Conservation (phyloP, 768 basidiomycete species). For the Agrocybe praecox region DNA sequence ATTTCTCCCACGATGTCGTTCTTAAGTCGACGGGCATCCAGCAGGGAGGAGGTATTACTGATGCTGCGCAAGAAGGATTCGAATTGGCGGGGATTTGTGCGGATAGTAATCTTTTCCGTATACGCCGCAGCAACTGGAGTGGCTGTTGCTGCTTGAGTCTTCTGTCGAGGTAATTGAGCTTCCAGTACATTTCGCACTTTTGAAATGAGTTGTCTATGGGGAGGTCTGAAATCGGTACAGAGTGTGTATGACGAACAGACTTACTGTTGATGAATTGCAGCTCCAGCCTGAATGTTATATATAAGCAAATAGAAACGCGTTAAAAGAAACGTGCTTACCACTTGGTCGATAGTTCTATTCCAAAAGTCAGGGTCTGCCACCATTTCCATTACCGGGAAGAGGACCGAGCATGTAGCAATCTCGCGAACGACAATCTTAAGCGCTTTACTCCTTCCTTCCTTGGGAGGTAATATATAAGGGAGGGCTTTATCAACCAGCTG, state of each 20-base stretch:
- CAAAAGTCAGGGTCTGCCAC: constrained; percentile 95
- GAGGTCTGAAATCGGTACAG: constrained; percentile 1
- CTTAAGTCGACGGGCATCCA: constrained; percentile 89
- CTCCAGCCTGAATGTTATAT: constrained; percentile 41
- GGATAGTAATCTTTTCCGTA: constrained; percentile 78
- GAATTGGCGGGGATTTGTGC: constrained; percentile 81
- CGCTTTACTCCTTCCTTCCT: constrained; percentile 70
- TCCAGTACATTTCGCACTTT: constrained; percentile 86
- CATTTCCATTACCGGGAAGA: constrained; percentile 92
- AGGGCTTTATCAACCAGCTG: constrained; percentile 71
- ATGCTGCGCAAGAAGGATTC: constrained; percentile 92
- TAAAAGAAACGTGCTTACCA: constrained; percentile 55
- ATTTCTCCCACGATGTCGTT: constrained; percentile 95
- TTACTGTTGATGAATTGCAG: constrained; percentile 54
- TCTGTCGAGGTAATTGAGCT: constrained; percentile 67
- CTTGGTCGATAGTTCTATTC: constrained; percentile 91
- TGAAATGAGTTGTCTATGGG: constrained; percentile 74
- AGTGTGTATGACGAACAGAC: constrained; percentile 9
- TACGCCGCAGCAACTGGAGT: constrained; percentile 35
- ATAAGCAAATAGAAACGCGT: neutral
- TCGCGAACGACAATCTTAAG: constrained; percentile 79
- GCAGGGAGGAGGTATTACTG: constrained; percentile 73
- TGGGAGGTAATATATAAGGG: constrained; percentile 72
- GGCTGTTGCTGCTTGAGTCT: constrained; percentile 40
- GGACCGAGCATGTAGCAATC: constrained; percentile 76